phyloP scores from a whole-genome alignment of 1,139 yeast genomes.

The Meyerozyma athensensis region DNA sequence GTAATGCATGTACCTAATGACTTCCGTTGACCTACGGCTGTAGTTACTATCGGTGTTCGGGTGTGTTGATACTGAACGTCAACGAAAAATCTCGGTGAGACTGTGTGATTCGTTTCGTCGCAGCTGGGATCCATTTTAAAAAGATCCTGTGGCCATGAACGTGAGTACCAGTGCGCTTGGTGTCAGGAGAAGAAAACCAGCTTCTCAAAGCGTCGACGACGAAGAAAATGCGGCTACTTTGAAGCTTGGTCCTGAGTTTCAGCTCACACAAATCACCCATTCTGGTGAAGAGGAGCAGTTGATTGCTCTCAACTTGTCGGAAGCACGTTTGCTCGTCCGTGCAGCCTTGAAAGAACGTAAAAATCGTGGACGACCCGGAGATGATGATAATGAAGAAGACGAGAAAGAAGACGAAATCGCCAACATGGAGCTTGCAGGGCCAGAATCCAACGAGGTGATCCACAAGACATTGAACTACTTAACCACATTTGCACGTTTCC shows the following conservation, averaged over 20 bases:
- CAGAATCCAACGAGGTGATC: conserved; percentile 60
- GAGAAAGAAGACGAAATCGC: conserved; percentile 59
- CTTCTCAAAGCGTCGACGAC: conserved; percentile 61
- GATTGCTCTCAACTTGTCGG: conserved; percentile 81
- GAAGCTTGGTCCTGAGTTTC: conserved; percentile 91
- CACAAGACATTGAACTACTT: conserved; percentile 89
- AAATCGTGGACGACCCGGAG: conserved; percentile 33
- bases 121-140: background rate
- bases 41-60: background rate
- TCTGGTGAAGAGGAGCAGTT: conserved; percentile 73
- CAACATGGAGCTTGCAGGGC: conserved; percentile 67
- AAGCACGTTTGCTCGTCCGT: conserved; percentile 83
- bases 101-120: conserved; percentile 1
- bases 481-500: conserved; percentile 80
- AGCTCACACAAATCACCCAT: conserved; percentile 72
- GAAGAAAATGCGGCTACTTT: conserved; percentile 89
- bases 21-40: background rate
- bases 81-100: background rate
- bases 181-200: conserved; percentile 60
- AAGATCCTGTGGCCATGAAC: conserved; percentile 49
- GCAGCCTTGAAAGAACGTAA: conserved; percentile 84
- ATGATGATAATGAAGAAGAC: conserved; percentile 31
- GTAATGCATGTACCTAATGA: background rate
- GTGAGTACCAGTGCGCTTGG: conserved; percentile 87
- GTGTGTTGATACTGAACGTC: background rate